Evolutionary conservation across 1,284 basidiomycete species (phyloP), one percentile per base, ranked within the genome.

Genomic region (Austropuccinia psidii): DNA sequence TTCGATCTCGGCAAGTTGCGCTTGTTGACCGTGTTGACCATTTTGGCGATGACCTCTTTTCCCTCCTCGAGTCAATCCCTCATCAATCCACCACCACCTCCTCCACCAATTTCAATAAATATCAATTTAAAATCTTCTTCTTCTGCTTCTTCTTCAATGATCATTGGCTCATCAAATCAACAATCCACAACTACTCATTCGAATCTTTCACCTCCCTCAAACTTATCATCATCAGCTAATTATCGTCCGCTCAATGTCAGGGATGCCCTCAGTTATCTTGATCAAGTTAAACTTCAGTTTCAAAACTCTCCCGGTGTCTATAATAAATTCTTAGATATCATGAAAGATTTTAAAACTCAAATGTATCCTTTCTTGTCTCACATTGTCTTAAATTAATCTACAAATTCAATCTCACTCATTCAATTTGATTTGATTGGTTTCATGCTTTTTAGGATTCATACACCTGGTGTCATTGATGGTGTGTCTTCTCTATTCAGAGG

Each of bases 311-410:
- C 55, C 33, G 52, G 54, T 13, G 70, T 73, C 29, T 73, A 73
- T 33, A 97, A 98, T 81, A 88, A 90, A 77, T 98, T 98, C 81
- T 83, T 98, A 81, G 95, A 98, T 81, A 96, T 98, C 79, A 98
- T 98, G 95, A 98, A 98, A 84, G 95, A 98, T 81, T 96, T 96
- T 82, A 96, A 97, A 83, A 90, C 90, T 77, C 90, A 94, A 82
- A 85, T 86, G 93, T 96, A 84, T 90, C 86, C n/a, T 13, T 49
- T 54, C 27, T 70, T 62, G 61, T n/a, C 69, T 70, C 52, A 35
- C 29, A 33, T 39, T 45, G 76, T 61, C 37, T 15, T 33, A 24
- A 17, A 1, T 37, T 52, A n/a, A 75, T 79, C 49, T 74, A 75
- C 76, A 37, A 19, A n/a, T 47, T 27, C 29, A 17, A 19, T 74